phyloP scores from a whole-genome alignment of 2,329 filamentous ascomycete species.

The Cladorrhinum sp. region DNA sequence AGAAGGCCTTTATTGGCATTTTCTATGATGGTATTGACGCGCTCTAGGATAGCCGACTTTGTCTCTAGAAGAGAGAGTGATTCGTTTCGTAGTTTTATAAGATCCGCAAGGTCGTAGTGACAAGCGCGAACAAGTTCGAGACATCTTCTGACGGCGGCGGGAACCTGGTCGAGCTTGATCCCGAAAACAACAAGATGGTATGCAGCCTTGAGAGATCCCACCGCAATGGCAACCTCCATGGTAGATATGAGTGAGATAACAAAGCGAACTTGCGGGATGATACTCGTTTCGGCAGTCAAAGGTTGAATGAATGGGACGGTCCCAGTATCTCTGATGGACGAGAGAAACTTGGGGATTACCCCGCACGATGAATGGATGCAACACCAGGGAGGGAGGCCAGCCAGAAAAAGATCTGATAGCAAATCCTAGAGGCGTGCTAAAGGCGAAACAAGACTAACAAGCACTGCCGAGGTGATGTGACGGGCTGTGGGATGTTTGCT shows the following conservation, averaged over 20 bases:
- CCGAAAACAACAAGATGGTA: conserved; percentile 17
- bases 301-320: no score
- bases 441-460: neutral
- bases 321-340: neutral
- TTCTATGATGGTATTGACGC: conserved; percentile 32
- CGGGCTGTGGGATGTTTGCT: neutral
- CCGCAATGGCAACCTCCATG: conserved; percentile 1
- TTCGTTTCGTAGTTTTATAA: conserved; percentile 33
- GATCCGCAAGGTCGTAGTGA: conserved; percentile 33
- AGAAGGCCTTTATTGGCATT: conserved; percentile 28
- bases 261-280: neutral
- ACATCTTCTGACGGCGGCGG: conserved; percentile 29
- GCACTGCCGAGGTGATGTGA: neutral
- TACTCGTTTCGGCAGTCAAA: neutral
- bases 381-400: neutral
- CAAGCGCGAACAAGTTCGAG: conserved; percentile 35
- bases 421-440: neutral
- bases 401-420: neutral
- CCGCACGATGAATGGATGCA: neutral
- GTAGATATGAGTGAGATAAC: neutral
- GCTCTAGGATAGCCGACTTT: conserved; percentile 28
- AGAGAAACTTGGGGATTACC: neutral
- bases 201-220: conserved; percentile 9
- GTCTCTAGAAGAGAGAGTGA: conserved; percentile 27
- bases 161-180: conserved; percentile 29